Base-by-base conservation (phyloP, 495 filamentous ascomycete genomes). In the Daldinia caldariorum region DNA sequence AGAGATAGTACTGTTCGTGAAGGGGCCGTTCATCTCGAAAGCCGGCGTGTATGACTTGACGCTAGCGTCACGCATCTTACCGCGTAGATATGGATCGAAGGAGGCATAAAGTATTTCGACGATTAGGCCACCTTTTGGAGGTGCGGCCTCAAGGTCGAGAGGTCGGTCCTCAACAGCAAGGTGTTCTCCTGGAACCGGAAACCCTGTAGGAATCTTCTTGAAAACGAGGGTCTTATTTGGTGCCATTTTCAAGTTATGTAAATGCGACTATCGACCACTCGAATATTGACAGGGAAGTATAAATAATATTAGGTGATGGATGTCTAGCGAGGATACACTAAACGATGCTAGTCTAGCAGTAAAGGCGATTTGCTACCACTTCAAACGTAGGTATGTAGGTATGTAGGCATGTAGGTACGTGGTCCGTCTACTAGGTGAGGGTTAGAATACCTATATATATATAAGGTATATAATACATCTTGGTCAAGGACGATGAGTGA, bases 71-170 rank as follows among this genome's bases (percentile, higher is more conserved):
- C 84, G 81, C 86, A 88, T 88, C 58, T 87, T 85, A 58, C 92
- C 92, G 32, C 94, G 90, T 80, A 91, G 89, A 83, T 97, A 97
- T 7, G 94, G 94, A 81, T 97, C 94, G 79, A 90, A 92, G 63
- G 92, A 96, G 78, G 89, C 84, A 76, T 90, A 93, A 76, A 91
- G 85, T 66, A 90, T 90, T 77, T 91, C 88, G 61, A 90, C 76
- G 38, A 89, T 87, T 31, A 97, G 74, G 35, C 94, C 93, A 67
- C 91, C 89, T 37, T 83, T 69, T 7, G 92, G 92, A 29, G 89
- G 85, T 0, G 84, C 67, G 32, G 86, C 81, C n/a, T 86, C 79
- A 65, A 87, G 76, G 78, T 94, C 91, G 79, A 94, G 89, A 10
- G 82, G 77, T 37, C 82, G 84, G 54, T 84, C 74, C 78, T 96